These are phyloP conservation scores for Pseudoturritis turrita DNA, from an alignment of 345 rosid genomes.

Conservation along the genomic window DNA sequence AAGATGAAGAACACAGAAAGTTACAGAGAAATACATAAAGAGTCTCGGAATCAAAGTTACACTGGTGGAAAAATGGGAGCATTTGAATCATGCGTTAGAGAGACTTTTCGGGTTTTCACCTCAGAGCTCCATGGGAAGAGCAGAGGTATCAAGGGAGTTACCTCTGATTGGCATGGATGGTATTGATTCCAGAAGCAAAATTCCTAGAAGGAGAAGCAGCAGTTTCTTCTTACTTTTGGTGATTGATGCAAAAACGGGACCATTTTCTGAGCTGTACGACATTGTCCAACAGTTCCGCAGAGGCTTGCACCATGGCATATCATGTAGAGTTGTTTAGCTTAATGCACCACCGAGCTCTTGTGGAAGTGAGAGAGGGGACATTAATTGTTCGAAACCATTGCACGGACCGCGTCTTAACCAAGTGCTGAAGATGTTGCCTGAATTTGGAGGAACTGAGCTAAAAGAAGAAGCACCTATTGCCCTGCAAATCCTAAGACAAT, in stretches of 20 bases:
- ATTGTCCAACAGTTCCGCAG: constrained; percentile 45
- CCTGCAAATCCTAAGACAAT: too few species aligned
- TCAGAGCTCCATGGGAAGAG: constrained; percentile 31
- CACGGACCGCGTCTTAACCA: constrained; percentile 47
- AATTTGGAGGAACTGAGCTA: constrained; percentile 40
- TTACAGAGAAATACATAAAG: constrained; percentile 45
- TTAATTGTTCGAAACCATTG: constrained; percentile 46
- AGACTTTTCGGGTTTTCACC: constrained; percentile 32
- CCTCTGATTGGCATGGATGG: constrained; percentile 51
- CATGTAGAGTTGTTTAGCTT: constrained; percentile 67
- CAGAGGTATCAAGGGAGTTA: constrained; percentile 31
- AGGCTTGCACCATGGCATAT: constrained; percentile 23
- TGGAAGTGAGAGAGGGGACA: constrained; percentile 21
- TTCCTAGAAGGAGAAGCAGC: constrained; percentile 21
- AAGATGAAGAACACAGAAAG: constrained; percentile 40
- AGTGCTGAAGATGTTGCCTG: constrained; percentile 55
- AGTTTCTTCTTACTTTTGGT: constrained; percentile 40
- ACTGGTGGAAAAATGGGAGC: constrained; percentile 37
- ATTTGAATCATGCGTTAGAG: constrained; percentile 27
- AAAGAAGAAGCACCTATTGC: too few species aligned
- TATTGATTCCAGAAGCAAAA: constrained; percentile 27
- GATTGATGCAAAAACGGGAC: constrained; percentile 54
- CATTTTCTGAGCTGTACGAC: constrained; percentile 31
- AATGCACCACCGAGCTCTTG: constrained; percentile 37
- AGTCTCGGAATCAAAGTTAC: constrained; percentile 45